These are phyloP conservation scores for Trichoderma hamatum DNA, from an alignment of 2,329 filamentous ascomycete genomes.

Conservation along the genomic window DNA sequence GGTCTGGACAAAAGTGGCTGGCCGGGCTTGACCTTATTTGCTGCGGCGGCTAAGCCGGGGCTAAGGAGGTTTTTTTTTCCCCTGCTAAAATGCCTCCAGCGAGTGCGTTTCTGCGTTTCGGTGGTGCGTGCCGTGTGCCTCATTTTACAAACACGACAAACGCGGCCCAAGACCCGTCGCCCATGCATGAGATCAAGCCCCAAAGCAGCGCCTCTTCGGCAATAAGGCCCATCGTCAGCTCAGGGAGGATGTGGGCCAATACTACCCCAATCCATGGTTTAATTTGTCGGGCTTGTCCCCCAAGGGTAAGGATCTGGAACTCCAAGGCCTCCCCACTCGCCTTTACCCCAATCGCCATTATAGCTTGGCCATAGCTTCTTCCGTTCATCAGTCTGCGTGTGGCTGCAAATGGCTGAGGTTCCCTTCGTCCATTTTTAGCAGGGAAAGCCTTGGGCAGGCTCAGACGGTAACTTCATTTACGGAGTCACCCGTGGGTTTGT, in stretches of 20 bases:
- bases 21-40: slow-evolving; percentile 5
- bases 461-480: slow-evolving; percentile 1
- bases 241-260: slow-evolving; percentile 22
- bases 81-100: not conserved
- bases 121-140: not conserved
- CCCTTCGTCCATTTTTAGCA: slow-evolving; percentile 20
- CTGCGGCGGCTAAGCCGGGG: slow-evolving; percentile 16
- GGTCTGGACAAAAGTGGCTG: slow-evolving; percentile 20
- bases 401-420: slow-evolving; percentile 3
- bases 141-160: slow-evolving; percentile 18
- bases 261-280: slow-evolving; percentile 20
- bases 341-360: slow-evolving; percentile 14
- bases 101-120: not conserved
- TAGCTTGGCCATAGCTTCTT: slow-evolving; percentile 22
- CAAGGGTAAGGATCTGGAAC: slow-evolving; percentile 23
- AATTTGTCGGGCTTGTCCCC: slow-evolving; percentile 15
- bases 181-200: slow-evolving; percentile 25
- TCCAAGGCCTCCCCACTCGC: slow-evolving; percentile 5
- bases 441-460: not conserved
- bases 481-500: slow-evolving; percentile 3
- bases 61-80: slow-evolving; percentile 10
- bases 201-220: slow-evolving; percentile 21
- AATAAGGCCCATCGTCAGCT: slow-evolving; percentile 24
- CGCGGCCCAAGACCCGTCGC: not conserved
- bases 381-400: not conserved